A percentile compares a stretch with the other conserved stretches of the same genome.
These are phyloP conservation scores for Gossypium thurberi DNA, from an alignment of 345 rosid species.

Conservation along the genomic window DNA sequence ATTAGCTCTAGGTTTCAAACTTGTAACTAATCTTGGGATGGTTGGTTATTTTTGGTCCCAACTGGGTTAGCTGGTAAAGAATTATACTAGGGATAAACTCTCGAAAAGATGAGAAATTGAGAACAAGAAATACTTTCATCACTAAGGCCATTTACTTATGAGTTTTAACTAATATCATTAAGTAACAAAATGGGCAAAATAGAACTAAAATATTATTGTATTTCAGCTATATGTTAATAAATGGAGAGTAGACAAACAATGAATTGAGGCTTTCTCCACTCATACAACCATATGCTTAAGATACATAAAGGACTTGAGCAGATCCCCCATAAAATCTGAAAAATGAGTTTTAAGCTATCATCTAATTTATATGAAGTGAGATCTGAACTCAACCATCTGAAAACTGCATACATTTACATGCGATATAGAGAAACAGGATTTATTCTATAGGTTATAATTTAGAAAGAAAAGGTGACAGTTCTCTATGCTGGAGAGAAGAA, in stretches of 20 bases:
- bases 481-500: background rate
- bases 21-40: background rate
- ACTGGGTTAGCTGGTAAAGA: background rate
- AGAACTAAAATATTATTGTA: constrained; percentile 3
- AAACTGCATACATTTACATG: no score
- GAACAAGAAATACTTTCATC: background rate
- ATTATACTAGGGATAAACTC: background rate
- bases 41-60: background rate
- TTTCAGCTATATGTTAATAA: background rate
- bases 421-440: background rate
- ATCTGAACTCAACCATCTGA: background rate
- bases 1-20: background rate
- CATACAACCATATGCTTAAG: background rate
- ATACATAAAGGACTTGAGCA: background rate
- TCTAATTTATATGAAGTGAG: background rate
- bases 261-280: constrained; percentile 6
- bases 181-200: background rate
- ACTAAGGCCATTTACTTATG: background rate
- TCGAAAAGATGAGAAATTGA: background rate
- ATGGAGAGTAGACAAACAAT: background rate
- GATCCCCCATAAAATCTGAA: background rate
- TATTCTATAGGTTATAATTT: background rate
- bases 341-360: background rate
- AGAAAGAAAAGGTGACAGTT: background rate
- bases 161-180: no score